These are phyloP conservation scores for Takashimella koratensis DNA, from an alignment of 1,284 basidiomycete genomes.

Conservation along the genomic window DNA sequence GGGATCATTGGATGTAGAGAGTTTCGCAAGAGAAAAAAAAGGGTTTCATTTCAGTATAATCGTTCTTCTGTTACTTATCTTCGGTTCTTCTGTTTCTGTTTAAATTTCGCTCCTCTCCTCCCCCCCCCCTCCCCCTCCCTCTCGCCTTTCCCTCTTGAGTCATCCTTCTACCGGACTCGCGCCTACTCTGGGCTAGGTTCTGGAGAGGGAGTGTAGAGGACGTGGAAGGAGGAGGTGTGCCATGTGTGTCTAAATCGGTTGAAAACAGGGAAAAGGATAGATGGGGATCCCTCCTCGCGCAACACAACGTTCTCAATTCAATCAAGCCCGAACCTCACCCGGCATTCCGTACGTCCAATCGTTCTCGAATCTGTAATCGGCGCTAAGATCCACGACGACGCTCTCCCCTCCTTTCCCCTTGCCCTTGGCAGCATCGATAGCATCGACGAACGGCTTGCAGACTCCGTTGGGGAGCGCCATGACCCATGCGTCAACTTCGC, in stretches of 20 bases:
- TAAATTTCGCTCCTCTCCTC: slow-evolving; percentile 19
- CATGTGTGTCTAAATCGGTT: too few species aligned
- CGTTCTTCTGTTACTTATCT: slow-evolving; percentile 5
- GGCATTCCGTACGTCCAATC: slow-evolving; percentile 98
- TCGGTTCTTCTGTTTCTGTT: slow-evolving; percentile 26
- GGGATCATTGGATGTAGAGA: too few species aligned
- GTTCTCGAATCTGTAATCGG: slow-evolving; percentile 91
- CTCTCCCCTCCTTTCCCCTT: slow-evolving; percentile 54
- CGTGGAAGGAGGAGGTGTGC: too few species aligned
- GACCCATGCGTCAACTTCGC: slow-evolving; percentile 91
- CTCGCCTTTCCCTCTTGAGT: neutral
- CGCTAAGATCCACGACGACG: slow-evolving; percentile 86
- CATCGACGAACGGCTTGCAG: slow-evolving; percentile 96
- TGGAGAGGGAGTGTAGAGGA: too few species aligned
- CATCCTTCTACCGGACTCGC: neutral
- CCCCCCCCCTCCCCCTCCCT: neutral
- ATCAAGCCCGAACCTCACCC: slow-evolving; percentile 73
- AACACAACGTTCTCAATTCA: too few species aligned
- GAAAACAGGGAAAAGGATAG: too few species aligned
- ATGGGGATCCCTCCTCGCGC: too few species aligned
- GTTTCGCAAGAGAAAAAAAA: slow-evolving; percentile 37
- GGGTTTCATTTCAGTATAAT: slow-evolving; percentile 17
- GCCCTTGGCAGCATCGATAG: slow-evolving; percentile 69
- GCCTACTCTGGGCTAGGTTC: too few species aligned
- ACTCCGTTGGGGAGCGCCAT: slow-evolving; percentile 98